Evolutionary conservation across 2,329 filamentous ascomycete species (phyloP), one percentile per base, ranked within the genome.

Genomic region (Meredithiella fracta): DNA sequence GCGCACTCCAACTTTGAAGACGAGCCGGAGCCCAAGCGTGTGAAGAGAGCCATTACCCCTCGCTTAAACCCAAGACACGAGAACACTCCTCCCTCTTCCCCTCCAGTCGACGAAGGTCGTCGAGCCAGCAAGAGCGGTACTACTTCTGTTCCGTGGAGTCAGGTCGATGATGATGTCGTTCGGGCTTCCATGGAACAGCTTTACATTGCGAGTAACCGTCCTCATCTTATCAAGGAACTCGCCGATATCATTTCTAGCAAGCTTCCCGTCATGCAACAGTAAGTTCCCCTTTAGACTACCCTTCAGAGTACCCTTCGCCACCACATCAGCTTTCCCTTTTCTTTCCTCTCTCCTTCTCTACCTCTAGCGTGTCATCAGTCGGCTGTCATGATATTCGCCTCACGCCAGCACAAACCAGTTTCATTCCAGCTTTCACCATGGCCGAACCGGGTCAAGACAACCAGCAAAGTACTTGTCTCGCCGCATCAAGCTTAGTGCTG

Each of bases 141-240:
- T 51, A 47, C 85, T 94, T 67, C 78, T 88, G 53, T 51, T 34
- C 85, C 94, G 67, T 78, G 89, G 53, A 83, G 89, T 61, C 80
- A 81, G 40, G 90, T 97, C 69, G 88, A 90, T 66, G 92, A 98
- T 68, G 89, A 95, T 65, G 94, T 98, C 63, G 91, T 98, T 53
- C 84, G 94, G 66, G 88, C 82, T 15, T 88, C 94, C 51, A 87
- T 97, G 64, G 72, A 86, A 62, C 89, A 94, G 70, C 74, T 98
- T 56, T 83, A 95, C 68, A 85, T 85, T 67, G 94, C 90, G 1
- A 85, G 82, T 60, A 98, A 98, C 69, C 78, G 90, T 56, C 92
- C 92, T 56, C 91, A 96, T 69, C 75, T 97, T 29, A 88, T 97
- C 60, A 96, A 95, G 70, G 91, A 97, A 70, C 78, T 98, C 50